Evolutionary conservation across 179 eudicot species (phyloP), one percentile per base, ranked within the genome.

Genomic region (Beta macrorhiza): DNA sequence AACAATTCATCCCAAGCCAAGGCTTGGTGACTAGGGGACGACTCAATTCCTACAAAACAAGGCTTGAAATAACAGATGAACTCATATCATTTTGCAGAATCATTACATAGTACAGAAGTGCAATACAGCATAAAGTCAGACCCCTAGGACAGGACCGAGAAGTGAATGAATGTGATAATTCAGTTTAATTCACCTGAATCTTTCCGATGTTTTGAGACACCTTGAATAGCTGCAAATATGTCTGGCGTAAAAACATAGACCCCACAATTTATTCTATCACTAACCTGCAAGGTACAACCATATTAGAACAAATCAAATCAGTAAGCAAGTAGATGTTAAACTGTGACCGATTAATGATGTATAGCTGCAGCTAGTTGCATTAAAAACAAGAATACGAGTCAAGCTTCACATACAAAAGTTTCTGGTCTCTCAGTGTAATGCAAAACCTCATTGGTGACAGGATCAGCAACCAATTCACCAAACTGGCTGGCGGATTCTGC

Each of bases 401-500:
- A 63, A 79, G 49, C 62, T n/a, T 12, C 68, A 88, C 89, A 78
- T 86, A 88, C 90, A 83, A 88, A 88, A 72, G 90, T 88, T 83
- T 86, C 89, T 2, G 90, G 90, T 81, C 86, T 88, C 81, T 86
- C 90, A 64, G 88, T 88, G 86, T 88, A 88, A 83, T 88, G 90
- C 80, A 88, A 67, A 74, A 88, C 87, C 81, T 88, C 89, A 77
- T 88, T 86, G 70, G 90, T 88, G 42, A 45, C 83, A 55, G 89
- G 90, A 83, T 88, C 90, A 32, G 90, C 90, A 80, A 88, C 90
- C 69, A 88, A 75, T 83, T 85, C 90, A 81, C 90, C 90, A 81
- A 88, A 88, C 69, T 88, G 89, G 77, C 74, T 88, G 74, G 90
- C 90, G 58, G 87, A 88, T 76, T 88, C 90, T 0, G 90, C 87